These are phyloP conservation scores for Penicillium paneum DNA, from an alignment of 2,329 filamentous ascomycete genomes.

Conservation along the genomic window DNA sequence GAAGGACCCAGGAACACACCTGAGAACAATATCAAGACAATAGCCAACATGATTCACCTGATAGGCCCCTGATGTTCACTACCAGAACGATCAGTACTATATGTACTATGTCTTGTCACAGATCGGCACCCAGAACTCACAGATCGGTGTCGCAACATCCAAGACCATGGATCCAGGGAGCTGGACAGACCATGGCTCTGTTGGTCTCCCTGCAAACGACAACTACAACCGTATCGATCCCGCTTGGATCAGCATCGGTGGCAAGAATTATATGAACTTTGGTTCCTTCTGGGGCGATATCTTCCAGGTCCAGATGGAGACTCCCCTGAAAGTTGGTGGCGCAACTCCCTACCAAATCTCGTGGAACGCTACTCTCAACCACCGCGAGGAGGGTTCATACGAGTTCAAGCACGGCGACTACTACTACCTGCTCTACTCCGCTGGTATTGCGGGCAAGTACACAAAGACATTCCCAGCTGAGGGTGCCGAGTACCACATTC, in stretches of 20 bases:
- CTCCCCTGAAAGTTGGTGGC: slow-evolving; percentile 27
- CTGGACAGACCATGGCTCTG: slow-evolving; percentile 38
- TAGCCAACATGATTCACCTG: neutral
- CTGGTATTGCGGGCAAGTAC: slow-evolving; percentile 58
- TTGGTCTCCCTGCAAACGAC: slow-evolving; percentile 37
- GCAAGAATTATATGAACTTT: slow-evolving; percentile 54
- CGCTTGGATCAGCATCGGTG: slow-evolving; percentile 49
- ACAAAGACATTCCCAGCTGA: slow-evolving; percentile 50
- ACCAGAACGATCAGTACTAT: slow-evolving; percentile 58
- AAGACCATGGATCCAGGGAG: slow-evolving; percentile 38
- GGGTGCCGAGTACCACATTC: slow-evolving; percentile 63
- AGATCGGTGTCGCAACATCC: slow-evolving; percentile 59
- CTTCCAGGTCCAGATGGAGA: slow-evolving; percentile 55
- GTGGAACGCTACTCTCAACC: slow-evolving; percentile 51
- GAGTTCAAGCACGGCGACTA: slow-evolving; percentile 55
- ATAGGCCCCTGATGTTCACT: slow-evolving; percentile 62
- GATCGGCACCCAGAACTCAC: slow-evolving; percentile 59
- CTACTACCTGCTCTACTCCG: slow-evolving; percentile 63
- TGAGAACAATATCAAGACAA: neutral
- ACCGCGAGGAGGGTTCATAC: slow-evolving; percentile 57
- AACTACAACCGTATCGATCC: slow-evolving; percentile 62
- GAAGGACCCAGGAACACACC: neutral
- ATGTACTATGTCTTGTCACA: slow-evolving; percentile 63
- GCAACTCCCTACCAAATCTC: slow-evolving; percentile 49
- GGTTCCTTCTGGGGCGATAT: slow-evolving; percentile 70